These are phyloP conservation scores for Calendula officinalis DNA, from an alignment of 129 eudicot species.

Conservation along the genomic window DNA sequence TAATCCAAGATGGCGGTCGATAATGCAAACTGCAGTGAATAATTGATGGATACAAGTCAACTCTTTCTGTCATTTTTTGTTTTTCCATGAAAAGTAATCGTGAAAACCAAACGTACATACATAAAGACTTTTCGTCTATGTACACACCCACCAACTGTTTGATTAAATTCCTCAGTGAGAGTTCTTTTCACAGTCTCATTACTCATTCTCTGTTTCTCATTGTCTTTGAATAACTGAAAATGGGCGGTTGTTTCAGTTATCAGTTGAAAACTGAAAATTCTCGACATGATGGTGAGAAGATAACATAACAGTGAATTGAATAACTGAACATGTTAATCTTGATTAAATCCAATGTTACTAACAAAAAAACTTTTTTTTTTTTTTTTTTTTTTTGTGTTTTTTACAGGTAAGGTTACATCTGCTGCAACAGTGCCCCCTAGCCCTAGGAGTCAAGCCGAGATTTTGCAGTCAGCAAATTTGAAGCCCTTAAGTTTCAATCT, in stretches of 20 bases:
- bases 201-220: not conserved
- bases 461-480: conserved; percentile 51
- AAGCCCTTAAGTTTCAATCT: conserved; percentile 51
- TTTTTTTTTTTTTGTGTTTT: conserved; percentile 4
- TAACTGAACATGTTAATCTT: not conserved
- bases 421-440: conserved; percentile 41
- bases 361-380: not conserved
- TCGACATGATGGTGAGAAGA: conserved; percentile 33
- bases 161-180: conserved; percentile 24
- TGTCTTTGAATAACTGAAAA: conserved; percentile 14
- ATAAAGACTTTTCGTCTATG: conserved; percentile 17
- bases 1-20: conserved; percentile 16
- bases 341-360: not conserved
- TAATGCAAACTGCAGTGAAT: conserved; percentile 30
- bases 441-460: conserved; percentile 57
- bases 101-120: conserved; percentile 37
- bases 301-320: not conserved
- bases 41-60: conserved; percentile 39
- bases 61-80: conserved; percentile 36
- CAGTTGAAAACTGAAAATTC: conserved; percentile 44
- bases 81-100: conserved; percentile 37
- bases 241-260: conserved; percentile 48
- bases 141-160: conserved; percentile 41
- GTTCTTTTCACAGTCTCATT: conserved; percentile 24
- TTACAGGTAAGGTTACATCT: conserved; percentile 35